A percentile compares a stretch with the other conserved stretches of the same genome.
phyloP scores from a whole-genome alignment of 257 asterid genomes.

The Scutellaria barbata region DNA sequence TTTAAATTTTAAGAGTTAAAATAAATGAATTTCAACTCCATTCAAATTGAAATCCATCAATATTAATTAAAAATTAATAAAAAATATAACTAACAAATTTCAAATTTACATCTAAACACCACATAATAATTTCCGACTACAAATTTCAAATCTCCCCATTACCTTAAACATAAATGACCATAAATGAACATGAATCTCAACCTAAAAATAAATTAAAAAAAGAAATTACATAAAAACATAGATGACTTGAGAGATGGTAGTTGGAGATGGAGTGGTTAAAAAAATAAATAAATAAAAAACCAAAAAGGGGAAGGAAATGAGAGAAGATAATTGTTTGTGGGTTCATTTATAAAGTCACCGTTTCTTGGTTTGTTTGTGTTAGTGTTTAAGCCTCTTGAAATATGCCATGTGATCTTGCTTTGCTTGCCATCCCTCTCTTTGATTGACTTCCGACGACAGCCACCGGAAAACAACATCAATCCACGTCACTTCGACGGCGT shows the following conservation, averaged over 20 bases:
- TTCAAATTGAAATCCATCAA: too few species aligned
- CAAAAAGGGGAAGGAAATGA: slow-evolving; percentile 28
- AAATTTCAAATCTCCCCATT: too few species aligned
- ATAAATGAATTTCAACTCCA: too few species aligned
- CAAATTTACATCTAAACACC: too few species aligned
- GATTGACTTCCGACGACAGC: slow-evolving; percentile 53
- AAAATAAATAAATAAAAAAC: background rate
- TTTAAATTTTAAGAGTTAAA: too few species aligned
- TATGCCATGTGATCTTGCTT: slow-evolving; percentile 69
- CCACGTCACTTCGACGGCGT: slow-evolving; percentile 42
- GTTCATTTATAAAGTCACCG: slow-evolving; percentile 55
- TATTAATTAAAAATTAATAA: too few species aligned
- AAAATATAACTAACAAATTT: too few species aligned
- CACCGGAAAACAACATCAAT: slow-evolving; percentile 35
- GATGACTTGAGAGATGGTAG: background rate
- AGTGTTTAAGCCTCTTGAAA: slow-evolving; percentile 51
- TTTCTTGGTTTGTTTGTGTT: slow-evolving; percentile 58
- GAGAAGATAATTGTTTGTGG: slow-evolving; percentile 39
- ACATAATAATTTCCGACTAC: too few species aligned
- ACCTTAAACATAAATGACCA: too few species aligned
- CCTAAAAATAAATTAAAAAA: background rate
- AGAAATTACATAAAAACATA: too few species aligned
- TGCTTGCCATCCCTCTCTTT: slow-evolving; percentile 42
- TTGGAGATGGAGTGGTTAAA: background rate
- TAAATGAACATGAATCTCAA: background rate